phyloP scores from a whole-genome alignment of 495 filamentous ascomycete species.

The Lindgomyces ingoldianus region DNA sequence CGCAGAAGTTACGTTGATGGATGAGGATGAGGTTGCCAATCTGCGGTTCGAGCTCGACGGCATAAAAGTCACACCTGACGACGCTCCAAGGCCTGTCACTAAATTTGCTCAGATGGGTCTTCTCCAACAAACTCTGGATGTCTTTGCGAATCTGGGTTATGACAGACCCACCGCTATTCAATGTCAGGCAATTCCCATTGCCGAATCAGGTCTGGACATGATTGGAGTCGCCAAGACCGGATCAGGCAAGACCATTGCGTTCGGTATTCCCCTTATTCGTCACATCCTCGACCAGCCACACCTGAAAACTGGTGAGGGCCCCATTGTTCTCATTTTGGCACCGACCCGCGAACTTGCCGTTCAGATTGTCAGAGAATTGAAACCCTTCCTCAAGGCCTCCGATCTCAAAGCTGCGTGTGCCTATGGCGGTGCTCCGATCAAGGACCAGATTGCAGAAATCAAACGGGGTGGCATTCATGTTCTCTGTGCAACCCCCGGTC shows the following conservation, averaged over 20 bases:
- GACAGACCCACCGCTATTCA: conserved; percentile 92
- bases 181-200: conserved; percentile 88
- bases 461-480: conserved; percentile 89
- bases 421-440: conserved; percentile 94
- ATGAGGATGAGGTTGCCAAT: conserved; percentile 77
- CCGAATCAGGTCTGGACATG: conserved; percentile 95
- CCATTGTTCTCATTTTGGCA: conserved; percentile 85
- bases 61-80: conserved; percentile 84
- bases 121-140: conserved; percentile 81
- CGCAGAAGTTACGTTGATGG: conserved; percentile 78
- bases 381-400: conserved; percentile 87
- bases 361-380: conserved; percentile 92
- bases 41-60: conserved; percentile 86
- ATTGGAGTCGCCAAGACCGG: conserved; percentile 98
- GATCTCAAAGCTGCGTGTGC: conserved; percentile 90
- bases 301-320: conserved; percentile 81
- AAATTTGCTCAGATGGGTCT: conserved; percentile 97
- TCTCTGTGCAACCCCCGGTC: conserved; percentile 92
- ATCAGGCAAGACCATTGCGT: conserved; percentile 98
- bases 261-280: conserved; percentile 91
- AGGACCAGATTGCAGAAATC: conserved; percentile 94
- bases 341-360: conserved; percentile 93
- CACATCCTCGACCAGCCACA: conserved; percentile 94
- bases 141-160: conserved; percentile 80
- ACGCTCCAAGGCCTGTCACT: conserved; percentile 88